Evolutionary conservation across 306 rosid species (phyloP), one percentile per base, ranked within the genome.

Genomic region (Dalbergia cochinchinensis): DNA sequence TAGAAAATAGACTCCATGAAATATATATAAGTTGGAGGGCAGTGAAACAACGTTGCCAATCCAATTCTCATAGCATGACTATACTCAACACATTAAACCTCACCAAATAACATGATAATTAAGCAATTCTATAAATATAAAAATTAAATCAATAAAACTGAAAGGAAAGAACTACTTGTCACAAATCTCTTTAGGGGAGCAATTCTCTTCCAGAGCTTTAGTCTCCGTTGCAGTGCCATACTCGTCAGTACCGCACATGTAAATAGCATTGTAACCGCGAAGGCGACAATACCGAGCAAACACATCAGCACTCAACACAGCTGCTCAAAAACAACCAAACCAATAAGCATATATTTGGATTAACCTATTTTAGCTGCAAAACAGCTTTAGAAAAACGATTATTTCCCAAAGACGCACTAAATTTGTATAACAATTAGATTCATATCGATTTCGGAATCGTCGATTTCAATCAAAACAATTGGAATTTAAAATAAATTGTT

Each of bases 141-240:
- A 20, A 60, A 69, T 11, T 13, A 9, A 15, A 20, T n/a, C 8
- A 67, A 4, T 9, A 37, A 11, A n/a, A 1, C 0, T 18, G 16
- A 57, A 41, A 12, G 16, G 58, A n/a, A 77, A 57, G 5, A 48
- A 10, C 15, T 84, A 95, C 99, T 93, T 95, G 86, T 95, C 98
- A 74, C 99, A 95, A 69, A 95, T 95, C 82, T 95, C 89, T 67
- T 91, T 83, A 13, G 99, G 97, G 65, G 97, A 90, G 74, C 96
- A 90, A 3, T 91, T 91, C 90, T 95, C 99, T 79, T 95, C 99
- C 89, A 95, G 6, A 62, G 99, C 99, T 70, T 95, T 95, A 11
- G 99, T 95, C 87, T 95, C 99, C 1, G 99, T 92, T 1, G 98
- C 97, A 0, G 99, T 95, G 0, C 99, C 99, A 14, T 95, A 95